Base-by-base conservation (phyloP, 306 rosid species). In the Adenanthera pavonina region DNA sequence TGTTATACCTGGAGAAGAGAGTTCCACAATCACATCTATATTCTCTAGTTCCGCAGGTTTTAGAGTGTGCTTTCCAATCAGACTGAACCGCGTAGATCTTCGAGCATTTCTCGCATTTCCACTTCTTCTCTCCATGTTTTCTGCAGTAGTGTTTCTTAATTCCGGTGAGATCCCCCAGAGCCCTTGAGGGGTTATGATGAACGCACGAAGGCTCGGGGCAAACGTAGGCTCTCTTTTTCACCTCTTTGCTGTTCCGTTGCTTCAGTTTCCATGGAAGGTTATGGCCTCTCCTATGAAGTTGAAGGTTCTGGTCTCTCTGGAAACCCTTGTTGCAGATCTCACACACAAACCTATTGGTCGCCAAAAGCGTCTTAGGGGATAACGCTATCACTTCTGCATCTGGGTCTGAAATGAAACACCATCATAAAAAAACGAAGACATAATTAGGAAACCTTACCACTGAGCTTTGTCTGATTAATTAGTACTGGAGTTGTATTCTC, bases 11-110 rank as follows among this genome's bases (percentile, higher is more conserved):
- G 90, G 97, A 91, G 89, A 94, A 96, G 61, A 89, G 94, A 87
- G 99, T 96, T 87, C 99, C 99, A 90, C 99, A 96, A 79, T 92
- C 98, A 81, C 99, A 96, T 92, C 92, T 87, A 64, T 96, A 96
- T 79, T 96, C 99, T 84, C 97, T 86, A 41, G 99, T 96, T 60
- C 99, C 99, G 84, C 99, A 96, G 25, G 97, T 92, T 84, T 96
- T 96, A 43, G 94, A 82, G 84, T 96, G 99, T 84, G 99, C 98
- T 79, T 96, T 96, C 99, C 99, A 96, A 85, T 96, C 99, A 17
- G 99, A 96, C 76, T 94, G 97, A 85, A 96, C 99, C 0, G 99
- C 99, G 70, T 96, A 96, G 78, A 94, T 85, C 94, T 96, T 96
- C 1, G 94, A 91, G 86, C 99, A 96, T 82, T 96, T 96, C 0